These are phyloP conservation scores for Mortierella sp. DNA, from an alignment of 371 early-diverging fungal species.

Conservation along the genomic window DNA sequence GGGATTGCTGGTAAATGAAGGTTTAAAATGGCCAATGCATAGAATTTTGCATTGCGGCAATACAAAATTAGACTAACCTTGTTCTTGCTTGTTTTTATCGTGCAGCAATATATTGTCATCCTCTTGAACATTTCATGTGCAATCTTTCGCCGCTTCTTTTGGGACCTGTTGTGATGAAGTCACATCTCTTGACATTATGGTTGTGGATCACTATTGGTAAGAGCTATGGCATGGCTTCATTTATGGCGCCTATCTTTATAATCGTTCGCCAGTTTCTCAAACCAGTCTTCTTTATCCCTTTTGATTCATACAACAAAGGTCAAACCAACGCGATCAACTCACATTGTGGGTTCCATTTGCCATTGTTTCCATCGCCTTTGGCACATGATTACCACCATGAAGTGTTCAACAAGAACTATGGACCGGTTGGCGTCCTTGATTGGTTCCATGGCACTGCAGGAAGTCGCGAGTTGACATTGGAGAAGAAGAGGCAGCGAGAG, in stretches of 20 bases:
- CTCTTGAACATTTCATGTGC: slow-evolving; percentile 66
- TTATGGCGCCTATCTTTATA: too few relatives aligned
- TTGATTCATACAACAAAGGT: slow-evolving; percentile 20
- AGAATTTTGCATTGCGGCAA: neutral
- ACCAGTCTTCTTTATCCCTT: neutral
- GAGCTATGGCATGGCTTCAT: neutral
- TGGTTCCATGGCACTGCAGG: slow-evolving; percentile 62
- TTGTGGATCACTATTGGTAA: slow-evolving; percentile 67
- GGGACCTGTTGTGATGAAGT: slow-evolving; percentile 64
- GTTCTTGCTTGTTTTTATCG: neutral
- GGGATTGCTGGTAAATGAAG: slow-evolving; percentile 65
- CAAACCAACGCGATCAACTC: slow-evolving; percentile 72
- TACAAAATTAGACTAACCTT: neutral
- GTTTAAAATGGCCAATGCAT: too few relatives aligned
- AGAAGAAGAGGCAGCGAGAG: slow-evolving; percentile 39
- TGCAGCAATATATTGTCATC: slow-evolving; percentile 67
- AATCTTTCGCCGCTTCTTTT: slow-evolving; percentile 65
- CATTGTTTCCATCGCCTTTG: slow-evolving; percentile 62
- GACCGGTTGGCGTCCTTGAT: slow-evolving; percentile 62
- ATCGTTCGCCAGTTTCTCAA: neutral
- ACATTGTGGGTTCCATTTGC: slow-evolving; percentile 74
- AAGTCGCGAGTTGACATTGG: slow-evolving; percentile 38
- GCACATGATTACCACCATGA: slow-evolving; percentile 79
- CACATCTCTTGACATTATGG: slow-evolving; percentile 66
- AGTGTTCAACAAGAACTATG: slow-evolving; percentile 75